A percentile compares a stretch with the other conserved stretches of the same genome.
These are phyloP conservation scores for Cornus suecica DNA, from an alignment of 148 eudicot species.

Conservation along the genomic window DNA sequence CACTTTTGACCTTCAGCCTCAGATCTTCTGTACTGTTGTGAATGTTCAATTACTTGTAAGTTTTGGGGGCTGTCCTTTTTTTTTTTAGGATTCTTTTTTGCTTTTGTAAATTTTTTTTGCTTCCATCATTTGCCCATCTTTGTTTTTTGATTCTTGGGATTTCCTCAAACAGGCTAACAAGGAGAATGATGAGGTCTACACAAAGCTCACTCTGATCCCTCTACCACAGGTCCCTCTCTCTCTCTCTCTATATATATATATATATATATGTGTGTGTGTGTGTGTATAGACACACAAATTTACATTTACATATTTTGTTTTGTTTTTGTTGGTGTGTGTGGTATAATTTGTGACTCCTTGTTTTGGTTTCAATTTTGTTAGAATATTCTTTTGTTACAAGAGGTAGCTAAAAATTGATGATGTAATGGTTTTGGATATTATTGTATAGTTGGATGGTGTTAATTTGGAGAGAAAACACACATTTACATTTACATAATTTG, in stretches of 20 bases:
- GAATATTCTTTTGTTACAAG: not conserved
- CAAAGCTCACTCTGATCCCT: constrained; percentile 72
- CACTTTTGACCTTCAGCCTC: constrained; percentile 65
- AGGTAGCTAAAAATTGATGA: constrained; percentile 2
- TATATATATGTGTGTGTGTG: no score
- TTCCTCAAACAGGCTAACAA: constrained; percentile 62
- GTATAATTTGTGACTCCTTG: not conserved
- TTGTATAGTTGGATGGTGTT: constrained; percentile 37
- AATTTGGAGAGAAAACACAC: constrained; percentile 47
- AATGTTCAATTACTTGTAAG: constrained; percentile 76
- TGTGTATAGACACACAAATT: no score
- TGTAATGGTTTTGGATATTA: constrained; percentile 1
- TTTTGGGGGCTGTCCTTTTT: constrained; percentile 8
- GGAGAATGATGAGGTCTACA: constrained; percentile 94
- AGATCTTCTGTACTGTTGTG: constrained; percentile 76
- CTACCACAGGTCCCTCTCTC: constrained; percentile 47
- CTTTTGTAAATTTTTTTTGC: not conserved
- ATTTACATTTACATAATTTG: no score
- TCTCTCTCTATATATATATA: no score
- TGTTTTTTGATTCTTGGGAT: constrained; percentile 1
- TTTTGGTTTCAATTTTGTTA: not conserved
- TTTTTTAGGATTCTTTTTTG: constrained; percentile 2
- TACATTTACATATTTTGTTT: not conserved
- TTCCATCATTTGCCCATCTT: not conserved
- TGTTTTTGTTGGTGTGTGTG: no score